Percentiles rank a stretch among this genome's conserved stretches.
Evolutionary conservation across 2,329 filamentous ascomycete genomes (phyloP).

Genomic region (Botryotinia globosa): DNA sequence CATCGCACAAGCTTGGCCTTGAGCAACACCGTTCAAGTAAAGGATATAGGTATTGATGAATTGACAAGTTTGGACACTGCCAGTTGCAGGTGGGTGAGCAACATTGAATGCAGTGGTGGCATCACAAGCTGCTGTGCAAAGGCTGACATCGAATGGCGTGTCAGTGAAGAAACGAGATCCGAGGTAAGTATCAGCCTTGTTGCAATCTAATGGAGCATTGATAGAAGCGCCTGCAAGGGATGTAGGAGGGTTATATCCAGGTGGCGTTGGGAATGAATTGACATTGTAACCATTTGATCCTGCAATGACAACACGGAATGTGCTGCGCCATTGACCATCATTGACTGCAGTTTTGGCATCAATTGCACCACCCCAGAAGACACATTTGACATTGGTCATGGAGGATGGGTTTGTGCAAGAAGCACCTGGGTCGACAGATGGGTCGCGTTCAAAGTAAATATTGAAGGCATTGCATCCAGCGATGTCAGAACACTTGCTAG

Average conservation of each 20-base stretch:
- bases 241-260: background rate
- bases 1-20: constrained; percentile 11
- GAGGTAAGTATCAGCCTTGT: constrained; percentile 1
- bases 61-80: background rate
- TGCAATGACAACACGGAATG: constrained; percentile 43
- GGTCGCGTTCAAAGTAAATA: constrained; percentile 40
- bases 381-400: constrained; percentile 40
- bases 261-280: constrained; percentile 25
- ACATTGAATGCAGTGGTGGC: constrained; percentile 3
- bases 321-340: constrained; percentile 35
- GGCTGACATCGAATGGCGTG: constrained; percentile 4
- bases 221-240: background rate
- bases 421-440: constrained; percentile 35
- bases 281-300: constrained; percentile 44
- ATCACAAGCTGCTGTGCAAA: constrained; percentile 13
- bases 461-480: constrained; percentile 38
- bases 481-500: constrained; percentile 31
- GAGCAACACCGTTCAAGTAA: constrained; percentile 6
- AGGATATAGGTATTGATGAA: constrained; percentile 14
- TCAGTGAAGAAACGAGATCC: constrained; percentile 12
- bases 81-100: background rate
- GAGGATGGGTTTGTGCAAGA: constrained; percentile 39
- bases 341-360: constrained; percentile 36
- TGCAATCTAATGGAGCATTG: constrained; percentile 7
- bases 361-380: constrained; percentile 38